Base-by-base conservation (phyloP, 352 stramenopile genomes). In the Phytophthora pseudosyringae region DNA sequence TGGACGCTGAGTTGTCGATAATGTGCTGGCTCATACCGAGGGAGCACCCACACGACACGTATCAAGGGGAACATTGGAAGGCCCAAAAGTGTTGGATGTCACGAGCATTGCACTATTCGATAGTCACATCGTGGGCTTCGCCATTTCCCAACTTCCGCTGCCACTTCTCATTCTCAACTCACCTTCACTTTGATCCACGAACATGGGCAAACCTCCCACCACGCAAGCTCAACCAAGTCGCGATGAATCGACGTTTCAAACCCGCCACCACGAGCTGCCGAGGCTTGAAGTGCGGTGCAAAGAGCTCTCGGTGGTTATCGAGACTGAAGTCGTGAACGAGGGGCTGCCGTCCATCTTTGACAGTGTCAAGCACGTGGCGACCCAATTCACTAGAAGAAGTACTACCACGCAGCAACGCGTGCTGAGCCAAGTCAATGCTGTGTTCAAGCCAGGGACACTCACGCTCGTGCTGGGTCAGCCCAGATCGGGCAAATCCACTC, bases 241-340 rank as follows among this genome's bases (percentile, higher is more conserved):
- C 8, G 10, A 33, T 11, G 43, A 33, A 49, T 49, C 43, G 25
- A 49, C 32, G 11, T 6, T 33, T 3, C 21, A 5, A 32, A 12
- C 18, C 5, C n/a, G 47, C 28, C 21, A 26, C 35, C 41, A 36
- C n/a, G 6, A 47, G 53, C 25, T 52, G 9, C 64, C 53, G 10
- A 59, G 28, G 25, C 52, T 81, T 45, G 72, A 80, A 50, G 58
- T 83, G 11, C 73, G 75, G 12, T 75, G 59, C 59, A 69, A 60
- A 28, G 40, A 75, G 0, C 8, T 75, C n/a, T 71, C 62, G 1
- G 44, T 75, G 6, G 29, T 59, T 18, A 39, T 48, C 16, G 63
- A 73, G 9, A 29, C 65, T 25, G 45, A 66, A n/a, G 36, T 52
- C n/a, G 41, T 40, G 11, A 18, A 44, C 13, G 18, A 26, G 12